Base-by-base conservation (phyloP, 768 basidiomycete genomes). In the Chalciporus piperatus region DNA sequence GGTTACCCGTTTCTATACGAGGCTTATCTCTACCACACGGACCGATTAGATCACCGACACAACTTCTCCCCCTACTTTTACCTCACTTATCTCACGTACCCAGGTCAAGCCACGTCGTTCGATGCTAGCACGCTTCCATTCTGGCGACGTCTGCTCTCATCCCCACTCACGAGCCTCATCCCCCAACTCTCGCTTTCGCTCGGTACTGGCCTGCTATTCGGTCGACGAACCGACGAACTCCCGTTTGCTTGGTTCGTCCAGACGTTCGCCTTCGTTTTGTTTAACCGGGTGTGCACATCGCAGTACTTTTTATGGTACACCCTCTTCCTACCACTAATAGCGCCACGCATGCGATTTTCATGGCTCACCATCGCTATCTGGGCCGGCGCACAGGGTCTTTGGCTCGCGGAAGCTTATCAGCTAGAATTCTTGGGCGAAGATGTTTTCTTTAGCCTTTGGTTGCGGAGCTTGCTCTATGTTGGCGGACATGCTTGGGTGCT, bases 61-160 rank as follows among this genome's bases (percentile, higher is more conserved):
- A 99, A 99, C 68, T 98, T 99, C 71, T 94, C 95, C 6, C 91
- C 93, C 0, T 97, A 98, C 73, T 98, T 97, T 71, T 98, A 98
- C 67, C 83, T 88, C 30, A 92, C 88, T 35, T 98, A 98, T 68
- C 82, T 98, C 48, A 85, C 85, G 0, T 88, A 94, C 61, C 87
- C 91, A 14, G 60, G 60, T 6, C 52, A 59, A 41, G 45, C 64
- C 17, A 28, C 60, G 12, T 41, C 63, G 12, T n/a, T 59, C 8
- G 45, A 54, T 27, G 35, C 56, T 3, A 38, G 52, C 28, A 48
- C 49, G 7, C 52, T 71, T 19, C 55, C 73, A 4, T 11, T 73
- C 4, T 77, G 73, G 74, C 73, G 63, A 35, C 66, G 67, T 28
- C 47, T 84, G 4, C 69, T 85, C 25, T 77, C 83, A 35, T 92